Evolutionary conservation across 345 rosid species (phyloP), one percentile per base, ranked within the genome.

Genomic region (Gossypium sturtianum): DNA sequence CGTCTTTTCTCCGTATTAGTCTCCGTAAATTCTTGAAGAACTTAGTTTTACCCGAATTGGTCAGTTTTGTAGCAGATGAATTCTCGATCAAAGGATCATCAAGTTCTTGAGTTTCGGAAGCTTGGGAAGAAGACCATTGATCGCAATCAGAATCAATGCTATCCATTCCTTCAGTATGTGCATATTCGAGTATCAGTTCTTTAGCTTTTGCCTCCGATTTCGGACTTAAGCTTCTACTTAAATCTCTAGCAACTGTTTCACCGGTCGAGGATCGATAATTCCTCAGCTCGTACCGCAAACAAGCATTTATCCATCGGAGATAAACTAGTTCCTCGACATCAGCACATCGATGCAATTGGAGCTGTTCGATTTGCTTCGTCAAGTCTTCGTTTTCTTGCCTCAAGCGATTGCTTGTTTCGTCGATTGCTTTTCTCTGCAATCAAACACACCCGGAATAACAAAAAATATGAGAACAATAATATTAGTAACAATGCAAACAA

Each of bases 231-330:
- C 91, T 86, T 74, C 80, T 89, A 75, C 97, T 87, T 22, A 92
- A 87, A 85, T 94, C 98, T 72, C 97, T 87, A 51, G 98, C 98
- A 25, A 75, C 88, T 9, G 93, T 89, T 83, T 88, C 93, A 73
- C 96, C 94, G 0, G 84, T 7, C 0, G 84, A 82, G 10, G 89
- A 87, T 72, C 83, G 84, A 81, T 86, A 91, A 72, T 92, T 87
- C 44, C 97, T 85, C 74, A 95, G 83, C 85, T 95, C 98, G 17
- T 87, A 85, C 38, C 99, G 80, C 71, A 95, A 84, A 75, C 99
- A 95, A 73, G 99, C 98, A 27, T 95, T 95, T 63, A 95, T 74
- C 99, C 99, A 95, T 38, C 88, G 85, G 10, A 95, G 93, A 79
- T 95, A 92, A 58, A 95, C 99, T 8, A 91, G 72, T 82, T 95